Percentiles rank a stretch among this genome's conserved stretches.
Conservation (phyloP, 2,329 filamentous ascomycete species). For the Neofusicoccum sp. region DNA sequence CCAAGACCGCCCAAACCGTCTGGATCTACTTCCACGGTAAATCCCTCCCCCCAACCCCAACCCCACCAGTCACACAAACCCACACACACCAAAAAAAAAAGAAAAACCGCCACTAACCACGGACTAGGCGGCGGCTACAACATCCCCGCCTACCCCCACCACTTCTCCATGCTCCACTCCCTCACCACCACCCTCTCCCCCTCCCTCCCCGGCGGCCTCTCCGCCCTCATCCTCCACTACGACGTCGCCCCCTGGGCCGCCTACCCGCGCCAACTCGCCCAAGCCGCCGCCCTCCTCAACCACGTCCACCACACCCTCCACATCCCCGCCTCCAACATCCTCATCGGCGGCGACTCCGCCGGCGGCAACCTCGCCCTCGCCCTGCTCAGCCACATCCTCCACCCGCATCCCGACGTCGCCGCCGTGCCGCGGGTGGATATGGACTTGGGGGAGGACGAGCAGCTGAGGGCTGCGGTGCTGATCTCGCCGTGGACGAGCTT, state of each 20-base stretch:
- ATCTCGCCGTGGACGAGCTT: conserved; percentile 10
- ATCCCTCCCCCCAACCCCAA: background rate
- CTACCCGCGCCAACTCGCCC: conserved; percentile 30
- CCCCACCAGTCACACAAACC: background rate
- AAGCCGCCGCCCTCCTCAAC: conserved; percentile 27
- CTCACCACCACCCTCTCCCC: background rate
- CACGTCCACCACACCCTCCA: conserved; percentile 25
- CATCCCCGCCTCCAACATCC: background rate
- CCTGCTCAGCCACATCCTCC: conserved; percentile 31
- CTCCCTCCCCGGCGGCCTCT: background rate
- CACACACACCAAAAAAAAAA: background rate
- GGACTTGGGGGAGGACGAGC: background rate
- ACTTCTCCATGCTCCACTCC: conserved; percentile 8
- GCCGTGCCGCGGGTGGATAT: background rate
- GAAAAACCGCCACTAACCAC: too few relatives aligned
- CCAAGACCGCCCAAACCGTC: conserved; percentile 4
- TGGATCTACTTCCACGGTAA: conserved; percentile 15
- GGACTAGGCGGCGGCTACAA: conserved; percentile 16
- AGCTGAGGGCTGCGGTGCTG: background rate
- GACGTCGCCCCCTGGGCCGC: conserved; percentile 29
- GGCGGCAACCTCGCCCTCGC: conserved; percentile 28
- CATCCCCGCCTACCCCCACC: background rate
- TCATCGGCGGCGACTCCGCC: conserved; percentile 27
- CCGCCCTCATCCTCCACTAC: conserved; percentile 31
- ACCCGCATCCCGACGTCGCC: conserved; percentile 28